Evolutionary conservation across 345 rosid genomes (phyloP).

Genomic region (Salix dunnii): DNA sequence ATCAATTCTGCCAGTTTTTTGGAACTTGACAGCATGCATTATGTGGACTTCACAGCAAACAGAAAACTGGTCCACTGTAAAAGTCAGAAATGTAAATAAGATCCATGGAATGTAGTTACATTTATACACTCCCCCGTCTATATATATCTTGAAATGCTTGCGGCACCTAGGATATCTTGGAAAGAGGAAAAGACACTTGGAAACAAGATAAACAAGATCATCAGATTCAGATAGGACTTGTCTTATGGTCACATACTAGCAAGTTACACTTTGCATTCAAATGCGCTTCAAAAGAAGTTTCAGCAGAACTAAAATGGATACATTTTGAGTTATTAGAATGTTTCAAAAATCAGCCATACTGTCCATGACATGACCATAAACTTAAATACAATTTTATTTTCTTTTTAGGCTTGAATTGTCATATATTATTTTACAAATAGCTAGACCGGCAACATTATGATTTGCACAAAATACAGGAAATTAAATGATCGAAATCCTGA

Average conservation of each 20-base stretch:
- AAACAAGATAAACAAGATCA: background rate
- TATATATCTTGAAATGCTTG: background rate
- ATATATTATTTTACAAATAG: background rate
- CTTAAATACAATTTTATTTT: background rate
- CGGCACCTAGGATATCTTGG: background rate
- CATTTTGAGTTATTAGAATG: background rate
- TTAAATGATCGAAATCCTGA: slow-evolving; percentile 20
- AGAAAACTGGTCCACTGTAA: background rate
- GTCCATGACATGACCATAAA: background rate
- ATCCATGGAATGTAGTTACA: too few relatives aligned
- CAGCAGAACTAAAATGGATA: background rate
- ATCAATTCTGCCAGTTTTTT: background rate
- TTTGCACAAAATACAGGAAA: background rate
- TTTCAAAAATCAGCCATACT: background rate
- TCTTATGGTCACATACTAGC: background rate
- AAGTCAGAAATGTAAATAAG: background rate
- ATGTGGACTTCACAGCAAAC: background rate
- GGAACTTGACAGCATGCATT: background rate
- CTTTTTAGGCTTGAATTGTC: background rate
- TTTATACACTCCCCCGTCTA: background rate
- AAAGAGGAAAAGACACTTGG: background rate
- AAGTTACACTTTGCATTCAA: background rate
- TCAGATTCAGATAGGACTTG: background rate
- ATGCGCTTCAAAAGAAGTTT: background rate
- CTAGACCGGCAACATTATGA: background rate